A percentile compares a stretch with the other conserved stretches of the same genome.
Conservation (phyloP, 2,329 filamentous ascomycete species). For the Neonectria punicea region DNA sequence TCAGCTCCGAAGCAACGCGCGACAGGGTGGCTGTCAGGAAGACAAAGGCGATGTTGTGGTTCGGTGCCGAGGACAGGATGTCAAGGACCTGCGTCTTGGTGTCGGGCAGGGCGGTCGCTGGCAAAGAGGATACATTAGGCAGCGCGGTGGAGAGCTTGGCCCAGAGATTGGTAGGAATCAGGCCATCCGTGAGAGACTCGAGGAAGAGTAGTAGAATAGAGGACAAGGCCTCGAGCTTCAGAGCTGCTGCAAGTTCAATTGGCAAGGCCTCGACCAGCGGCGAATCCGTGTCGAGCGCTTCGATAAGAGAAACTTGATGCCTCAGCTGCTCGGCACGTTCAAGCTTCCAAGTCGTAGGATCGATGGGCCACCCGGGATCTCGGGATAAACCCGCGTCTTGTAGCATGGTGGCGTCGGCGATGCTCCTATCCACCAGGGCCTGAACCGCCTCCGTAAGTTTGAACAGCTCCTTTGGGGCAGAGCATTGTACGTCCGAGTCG, state of each 20-base stretch:
- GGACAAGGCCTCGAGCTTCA: slow-evolving; percentile 79
- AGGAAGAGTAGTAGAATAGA: slow-evolving; percentile 81
- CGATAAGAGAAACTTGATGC: slow-evolving; percentile 56
- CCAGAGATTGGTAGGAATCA: slow-evolving; percentile 79
- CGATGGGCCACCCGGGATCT: slow-evolving; percentile 71
- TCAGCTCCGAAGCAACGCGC: slow-evolving; percentile 61
- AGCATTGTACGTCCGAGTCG: slow-evolving; percentile 72
- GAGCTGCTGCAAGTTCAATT: slow-evolving; percentile 69
- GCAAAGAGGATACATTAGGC: slow-evolving; percentile 49
- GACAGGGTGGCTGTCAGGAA: slow-evolving; percentile 83
- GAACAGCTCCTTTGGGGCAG: slow-evolving; percentile 89
- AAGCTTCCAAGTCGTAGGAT: slow-evolving; percentile 51
- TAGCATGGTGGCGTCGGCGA: slow-evolving; percentile 72
- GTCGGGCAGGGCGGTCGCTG: slow-evolving; percentile 48
- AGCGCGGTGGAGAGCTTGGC: slow-evolving; percentile 70
- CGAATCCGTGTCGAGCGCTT: slow-evolving; percentile 78
- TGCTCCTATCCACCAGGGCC: slow-evolving; percentile 63
- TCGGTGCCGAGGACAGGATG: slow-evolving; percentile 74
- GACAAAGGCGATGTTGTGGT: slow-evolving; percentile 89
- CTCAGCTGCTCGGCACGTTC: slow-evolving; percentile 37
- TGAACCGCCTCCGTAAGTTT: slow-evolving; percentile 85
- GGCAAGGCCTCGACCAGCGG: slow-evolving; percentile 71
- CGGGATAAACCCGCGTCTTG: slow-evolving; percentile 62
- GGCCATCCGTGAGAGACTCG: slow-evolving; percentile 77
- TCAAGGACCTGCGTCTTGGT: slow-evolving; percentile 73